Evolutionary conservation across 257 asterid species (phyloP).

Genomic region (Verbascum thapsus): DNA sequence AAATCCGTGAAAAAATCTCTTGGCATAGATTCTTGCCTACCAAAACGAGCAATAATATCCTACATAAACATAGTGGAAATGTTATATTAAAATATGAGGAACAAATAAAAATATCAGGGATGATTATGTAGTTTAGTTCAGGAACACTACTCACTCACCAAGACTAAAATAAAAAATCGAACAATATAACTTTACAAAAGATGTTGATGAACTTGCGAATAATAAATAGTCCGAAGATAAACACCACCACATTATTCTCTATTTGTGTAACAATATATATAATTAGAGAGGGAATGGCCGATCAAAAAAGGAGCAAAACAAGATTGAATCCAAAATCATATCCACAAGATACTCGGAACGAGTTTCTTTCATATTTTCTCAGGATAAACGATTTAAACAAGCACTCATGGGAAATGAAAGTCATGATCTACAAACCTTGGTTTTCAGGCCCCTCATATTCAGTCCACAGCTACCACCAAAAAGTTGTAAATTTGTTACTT

Average conservation of each 20-base stretch:
- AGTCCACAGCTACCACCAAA: background rate
- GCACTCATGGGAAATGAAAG: background rate
- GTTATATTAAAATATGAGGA: background rate
- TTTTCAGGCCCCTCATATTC: background rate
- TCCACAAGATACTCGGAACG: background rate
- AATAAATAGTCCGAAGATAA: background rate
- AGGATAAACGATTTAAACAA: background rate
- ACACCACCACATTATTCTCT: background rate
- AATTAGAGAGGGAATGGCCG: too few species aligned
- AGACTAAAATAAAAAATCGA: background rate
- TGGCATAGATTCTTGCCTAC: conserved; percentile 83
- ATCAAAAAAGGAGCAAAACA: background rate
- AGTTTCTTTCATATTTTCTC: background rate
- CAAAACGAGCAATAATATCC: conserved; percentile 97
- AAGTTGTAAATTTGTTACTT: background rate
- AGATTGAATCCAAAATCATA: background rate
- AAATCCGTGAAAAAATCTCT: conserved; percentile 89
- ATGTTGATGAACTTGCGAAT: background rate
- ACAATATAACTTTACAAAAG: background rate
- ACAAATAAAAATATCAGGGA: conserved; percentile 7
- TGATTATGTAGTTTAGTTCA: background rate
- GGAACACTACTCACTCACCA: background rate
- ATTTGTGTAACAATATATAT: background rate
- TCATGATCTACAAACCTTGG: conserved; percentile 2
- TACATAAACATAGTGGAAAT: conserved; percentile 28